Conservation (phyloP, 441 rosid species). For the Bocquillonia castaneifolia region DNA sequence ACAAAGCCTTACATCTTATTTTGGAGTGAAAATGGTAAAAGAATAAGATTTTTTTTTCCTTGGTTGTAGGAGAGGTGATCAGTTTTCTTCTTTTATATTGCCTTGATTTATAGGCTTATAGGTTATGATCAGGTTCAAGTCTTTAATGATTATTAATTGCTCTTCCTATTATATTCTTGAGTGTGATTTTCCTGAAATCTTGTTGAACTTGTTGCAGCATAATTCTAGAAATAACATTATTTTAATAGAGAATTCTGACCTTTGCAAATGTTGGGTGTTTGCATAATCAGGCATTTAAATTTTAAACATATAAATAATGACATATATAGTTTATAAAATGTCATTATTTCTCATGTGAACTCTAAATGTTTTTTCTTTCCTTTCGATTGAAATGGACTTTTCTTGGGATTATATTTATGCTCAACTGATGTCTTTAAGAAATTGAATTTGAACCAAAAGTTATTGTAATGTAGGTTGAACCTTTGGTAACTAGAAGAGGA, state of each 20-base stretch:
- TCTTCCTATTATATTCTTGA: not conserved
- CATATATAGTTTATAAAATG: no score
- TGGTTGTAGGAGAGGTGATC: not conserved
- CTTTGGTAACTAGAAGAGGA: conserved; percentile 54
- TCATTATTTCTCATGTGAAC: not conserved
- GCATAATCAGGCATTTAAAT: not conserved
- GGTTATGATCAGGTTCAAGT: not conserved
- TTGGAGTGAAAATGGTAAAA: not conserved
- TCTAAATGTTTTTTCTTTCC: not conserved
- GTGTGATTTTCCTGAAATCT: not conserved
- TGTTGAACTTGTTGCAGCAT: no score
- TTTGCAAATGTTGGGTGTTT: no score
- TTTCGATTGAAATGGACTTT: conserved; percentile 10
- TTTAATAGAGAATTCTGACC: no score
- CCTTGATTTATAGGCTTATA: not conserved
- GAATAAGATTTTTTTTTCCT: not conserved
- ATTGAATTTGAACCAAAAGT: conserved; percentile 4
- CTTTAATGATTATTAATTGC: not conserved
- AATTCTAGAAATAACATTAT: no score
- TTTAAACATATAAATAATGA: not conserved
- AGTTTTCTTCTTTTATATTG: not conserved
- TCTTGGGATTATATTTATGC: not conserved
- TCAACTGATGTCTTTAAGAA: conserved; percentile 2
- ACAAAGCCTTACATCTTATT: not conserved
- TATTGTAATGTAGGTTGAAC: conserved; percentile 45